Percentiles rank a stretch among this genome's conserved stretches.
These are phyloP conservation scores for Kluyveromyces aestuarii DNA, from an alignment of 805 yeast genomes.

Conservation along the genomic window DNA sequence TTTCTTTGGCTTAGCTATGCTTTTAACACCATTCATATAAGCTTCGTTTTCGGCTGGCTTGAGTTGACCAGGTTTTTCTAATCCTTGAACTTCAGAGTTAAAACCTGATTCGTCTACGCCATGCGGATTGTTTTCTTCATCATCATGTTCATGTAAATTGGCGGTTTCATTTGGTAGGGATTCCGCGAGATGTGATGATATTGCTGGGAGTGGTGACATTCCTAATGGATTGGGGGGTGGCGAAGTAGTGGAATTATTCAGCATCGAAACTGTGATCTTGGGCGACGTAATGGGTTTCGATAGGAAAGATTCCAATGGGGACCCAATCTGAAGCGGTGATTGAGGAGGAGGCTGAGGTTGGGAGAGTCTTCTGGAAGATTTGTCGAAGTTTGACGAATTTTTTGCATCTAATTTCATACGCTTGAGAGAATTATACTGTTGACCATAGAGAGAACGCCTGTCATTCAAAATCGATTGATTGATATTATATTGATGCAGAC, in stretches of 20 bases:
- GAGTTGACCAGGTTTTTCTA: neutral
- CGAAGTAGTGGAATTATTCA: conserved; percentile 4
- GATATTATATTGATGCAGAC: neutral
- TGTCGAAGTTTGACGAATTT: neutral
- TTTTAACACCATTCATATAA: neutral
- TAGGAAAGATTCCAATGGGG: conserved; percentile 25
- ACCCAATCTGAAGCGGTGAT: neutral
- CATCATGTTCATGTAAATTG: neutral
- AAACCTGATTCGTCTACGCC: neutral
- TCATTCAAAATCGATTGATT: neutral
- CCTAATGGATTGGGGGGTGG: conserved; percentile 1
- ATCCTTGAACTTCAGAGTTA: neutral
- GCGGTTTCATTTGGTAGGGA: neutral
- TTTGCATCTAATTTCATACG: neutral
- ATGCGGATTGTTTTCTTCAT: neutral
- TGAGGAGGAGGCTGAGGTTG: conserved; percentile 2
- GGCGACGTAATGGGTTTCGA: conserved; percentile 19
- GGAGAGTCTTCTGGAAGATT: neutral
- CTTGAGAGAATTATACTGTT: conserved; percentile 15
- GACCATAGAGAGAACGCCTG: neutral
- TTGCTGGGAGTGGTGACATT: conserved; percentile 3
- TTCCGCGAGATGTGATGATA: neutral
- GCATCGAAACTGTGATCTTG: conserved; percentile 7
- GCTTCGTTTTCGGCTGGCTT: neutral
- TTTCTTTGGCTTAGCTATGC: neutral